Evolutionary conservation across 2,329 filamentous ascomycete species (phyloP), one percentile per base, ranked within the genome.

Genomic region (Tolypocladium capitatum): DNA sequence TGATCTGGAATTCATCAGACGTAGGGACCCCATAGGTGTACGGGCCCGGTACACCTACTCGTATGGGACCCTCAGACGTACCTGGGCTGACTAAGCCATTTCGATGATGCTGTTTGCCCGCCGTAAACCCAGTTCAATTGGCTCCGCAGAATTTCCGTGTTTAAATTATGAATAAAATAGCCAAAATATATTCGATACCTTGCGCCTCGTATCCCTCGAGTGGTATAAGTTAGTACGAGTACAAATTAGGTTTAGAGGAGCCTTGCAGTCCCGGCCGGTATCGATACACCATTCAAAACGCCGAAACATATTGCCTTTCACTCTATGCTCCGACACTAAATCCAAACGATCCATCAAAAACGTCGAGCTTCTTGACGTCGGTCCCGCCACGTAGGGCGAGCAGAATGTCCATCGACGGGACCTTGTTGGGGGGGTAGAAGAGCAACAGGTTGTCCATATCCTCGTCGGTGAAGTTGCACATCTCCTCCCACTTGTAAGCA

Each of bases 381-480:
- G 60, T 63, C 30, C 68, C 68, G 11, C 67, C 68, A 16, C 78
- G 69, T 63, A 81, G 74, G 5, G 70, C 72, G 51, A 72, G 68
- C n/a, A 83, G 59, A 44, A 74, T 68, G 24, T 74, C 74, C 40
- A 81, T 62, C 2, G 70, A 59, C 4, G 80, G 80, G 1, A 81
- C 79, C 48, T 75, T 70, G 51, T 72, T 70, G 1, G 68, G 58
- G 0, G 65, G 66, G 55, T 94, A 96, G 61, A 82, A 90, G n/a
- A 73, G 70, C 34, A 97, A 68, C n/a, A 97, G 70, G 47, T 74
- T 76, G 48, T 86, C 81, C 85, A 97, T 94, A 58, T 90, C 90
- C 57, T 83, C 77, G 45, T 92, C 86, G 20, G 78, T 80, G 75
- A 97, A 81, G 32, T 78, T 76, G 55, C 87, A 90, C 55, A 97